Percentiles rank a stretch among this genome's conserved stretches.
Evolutionary conservation across 805 yeast genomes (phyloP).

Genomic region (Clavispora carvajalis): DNA sequence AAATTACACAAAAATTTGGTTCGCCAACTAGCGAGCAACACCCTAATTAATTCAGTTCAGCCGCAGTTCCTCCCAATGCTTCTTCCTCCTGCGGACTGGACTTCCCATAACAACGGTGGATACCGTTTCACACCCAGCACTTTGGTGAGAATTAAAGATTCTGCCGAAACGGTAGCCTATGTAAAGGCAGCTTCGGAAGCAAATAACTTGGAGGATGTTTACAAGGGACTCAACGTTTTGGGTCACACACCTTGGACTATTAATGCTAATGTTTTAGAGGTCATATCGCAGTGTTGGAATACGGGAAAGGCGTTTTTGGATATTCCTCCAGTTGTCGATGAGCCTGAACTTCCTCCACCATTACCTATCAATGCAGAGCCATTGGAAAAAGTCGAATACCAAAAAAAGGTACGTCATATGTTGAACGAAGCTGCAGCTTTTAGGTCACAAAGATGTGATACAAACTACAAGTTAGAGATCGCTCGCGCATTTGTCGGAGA

Average conservation of each 20-base stretch:
- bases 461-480: conserved; percentile 88
- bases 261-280: conserved; percentile 61
- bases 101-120: conserved; percentile 77
- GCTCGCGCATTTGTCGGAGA: conserved; percentile 88
- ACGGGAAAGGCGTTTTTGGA: conserved; percentile 68
- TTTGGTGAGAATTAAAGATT: conserved; percentile 72
- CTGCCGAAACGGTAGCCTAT: conserved; percentile 88
- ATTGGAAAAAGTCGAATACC: conserved; percentile 61
- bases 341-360: conserved; percentile 42
- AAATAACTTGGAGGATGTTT: conserved; percentile 59
- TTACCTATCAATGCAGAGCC: conserved; percentile 74
- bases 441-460: conserved; percentile 88
- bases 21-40: conserved; percentile 60
- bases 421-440: conserved; percentile 58
- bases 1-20: conserved; percentile 68
- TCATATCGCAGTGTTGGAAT: conserved; percentile 82
- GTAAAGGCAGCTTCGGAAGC: conserved; percentile 76
- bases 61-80: conserved; percentile 94
- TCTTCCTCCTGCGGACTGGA: conserved; percentile 87
- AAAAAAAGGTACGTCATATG: conserved; percentile 50
- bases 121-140: conserved; percentile 59
- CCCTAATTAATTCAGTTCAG: conserved; percentile 58
- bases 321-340: conserved; percentile 50
- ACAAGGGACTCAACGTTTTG: conserved; percentile 48
- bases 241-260: conserved; percentile 93